Evolutionary conservation across 768 basidiomycete species (phyloP).

Genomic region (Myochromella boudieri): DNA sequence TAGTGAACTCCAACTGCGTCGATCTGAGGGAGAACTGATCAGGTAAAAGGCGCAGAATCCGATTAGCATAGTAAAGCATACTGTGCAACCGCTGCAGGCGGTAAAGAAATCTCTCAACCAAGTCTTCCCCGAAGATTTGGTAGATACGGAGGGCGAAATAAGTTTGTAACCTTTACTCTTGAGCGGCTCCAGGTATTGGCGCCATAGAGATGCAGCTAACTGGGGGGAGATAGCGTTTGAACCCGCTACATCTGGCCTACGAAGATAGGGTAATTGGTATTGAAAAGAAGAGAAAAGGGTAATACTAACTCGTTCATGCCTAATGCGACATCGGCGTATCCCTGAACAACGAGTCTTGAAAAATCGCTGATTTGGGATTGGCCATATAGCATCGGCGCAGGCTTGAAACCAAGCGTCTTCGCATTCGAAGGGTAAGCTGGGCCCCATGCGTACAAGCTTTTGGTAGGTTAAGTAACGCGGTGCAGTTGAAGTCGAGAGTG

Average conservation of each 20-base stretch:
- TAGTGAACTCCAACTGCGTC: background rate
- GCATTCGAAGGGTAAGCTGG: no score
- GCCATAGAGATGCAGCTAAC: constrained; percentile 52
- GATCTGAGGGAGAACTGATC: background rate
- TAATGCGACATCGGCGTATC: no score
- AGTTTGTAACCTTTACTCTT: constrained; percentile 42
- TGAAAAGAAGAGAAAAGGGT: no score
- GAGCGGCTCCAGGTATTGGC: constrained; percentile 50
- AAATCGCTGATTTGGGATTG: no score
- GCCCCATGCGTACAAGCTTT: no score
- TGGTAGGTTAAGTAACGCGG: no score
- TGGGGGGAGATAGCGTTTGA: constrained; percentile 52
- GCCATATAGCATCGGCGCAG: no score
- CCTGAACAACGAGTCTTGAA: no score
- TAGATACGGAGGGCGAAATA: constrained; percentile 54
- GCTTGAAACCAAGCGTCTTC: no score
- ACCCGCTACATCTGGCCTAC: constrained; percentile 15
- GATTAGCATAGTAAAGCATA: constrained; percentile 59
- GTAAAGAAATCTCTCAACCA: constrained; percentile 55
- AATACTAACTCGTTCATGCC: no score
- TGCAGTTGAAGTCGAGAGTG: no score
- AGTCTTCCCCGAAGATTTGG: constrained; percentile 48
- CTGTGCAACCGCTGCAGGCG: constrained; percentile 51
- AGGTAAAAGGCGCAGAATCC: constrained; percentile 28
- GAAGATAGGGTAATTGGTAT: no score